Evolutionary conservation across 352 stramenopile genomes (phyloP).

Genomic region (Globisporangium splendens): DNA sequence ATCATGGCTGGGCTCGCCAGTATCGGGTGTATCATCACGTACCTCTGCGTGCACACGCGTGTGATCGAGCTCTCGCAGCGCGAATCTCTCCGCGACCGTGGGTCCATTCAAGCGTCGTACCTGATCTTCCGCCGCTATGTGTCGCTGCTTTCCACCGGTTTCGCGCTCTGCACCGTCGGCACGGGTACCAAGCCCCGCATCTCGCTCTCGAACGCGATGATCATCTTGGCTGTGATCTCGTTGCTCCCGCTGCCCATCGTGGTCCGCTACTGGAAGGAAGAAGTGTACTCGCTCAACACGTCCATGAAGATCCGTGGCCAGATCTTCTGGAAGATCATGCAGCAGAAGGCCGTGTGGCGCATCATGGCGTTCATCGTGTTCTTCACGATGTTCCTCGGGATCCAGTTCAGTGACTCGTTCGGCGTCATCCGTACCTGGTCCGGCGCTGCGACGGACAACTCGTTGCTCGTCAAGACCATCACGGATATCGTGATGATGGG

Average conservation of each 20-base stretch:
- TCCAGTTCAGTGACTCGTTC: slow-evolving; percentile 23
- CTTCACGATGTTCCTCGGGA: slow-evolving; percentile 29
- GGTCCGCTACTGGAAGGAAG: slow-evolving; percentile 29
- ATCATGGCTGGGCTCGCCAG: slow-evolving; percentile 25
- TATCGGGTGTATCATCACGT: slow-evolving; percentile 40
- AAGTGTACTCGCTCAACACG: slow-evolving; percentile 30
- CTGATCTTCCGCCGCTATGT: slow-evolving; percentile 30
- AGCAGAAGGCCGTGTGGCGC: slow-evolving; percentile 42
- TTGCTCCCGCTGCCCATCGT: slow-evolving; percentile 25
- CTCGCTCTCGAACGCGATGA: slow-evolving; percentile 23
- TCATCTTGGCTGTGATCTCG: slow-evolving; percentile 30
- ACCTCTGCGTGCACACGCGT: slow-evolving; percentile 36
- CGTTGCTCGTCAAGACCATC: slow-evolving; percentile 26
- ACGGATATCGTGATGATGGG: slow-evolving; percentile 21
- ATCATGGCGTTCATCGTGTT: slow-evolving; percentile 34
- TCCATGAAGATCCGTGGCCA: slow-evolving; percentile 26
- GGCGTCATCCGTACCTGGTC: slow-evolving; percentile 18
- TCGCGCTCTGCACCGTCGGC: slow-evolving; percentile 16
- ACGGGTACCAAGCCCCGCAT: slow-evolving; percentile 11
- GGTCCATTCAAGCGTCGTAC: slow-evolving; percentile 28
- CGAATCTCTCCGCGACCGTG: slow-evolving; percentile 26
- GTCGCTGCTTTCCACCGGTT: slow-evolving; percentile 16
- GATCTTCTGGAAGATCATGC: slow-evolving; percentile 49
- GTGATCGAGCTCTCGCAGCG: slow-evolving; percentile 39
- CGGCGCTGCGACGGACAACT: slow-evolving; percentile 25